Evolutionary conservation across 768 basidiomycete genomes (phyloP).

Genomic region (Termitomyces sp.): DNA sequence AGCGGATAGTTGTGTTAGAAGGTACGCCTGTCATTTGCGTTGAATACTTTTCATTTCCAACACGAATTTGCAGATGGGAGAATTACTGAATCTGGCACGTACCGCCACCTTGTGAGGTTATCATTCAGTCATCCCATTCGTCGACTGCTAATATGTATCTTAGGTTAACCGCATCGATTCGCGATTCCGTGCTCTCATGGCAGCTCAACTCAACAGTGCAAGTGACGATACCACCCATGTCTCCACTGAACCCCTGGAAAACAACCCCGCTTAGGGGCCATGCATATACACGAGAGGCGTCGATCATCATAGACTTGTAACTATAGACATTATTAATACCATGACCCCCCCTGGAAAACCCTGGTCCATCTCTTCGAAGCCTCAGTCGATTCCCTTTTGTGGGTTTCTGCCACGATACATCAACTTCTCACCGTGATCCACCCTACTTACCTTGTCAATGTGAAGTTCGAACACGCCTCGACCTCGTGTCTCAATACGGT

Average conservation of each 20-base stretch:
- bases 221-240: conserved; percentile 21
- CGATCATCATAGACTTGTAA: background rate
- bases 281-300: background rate
- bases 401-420: background rate
- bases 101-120: conserved; percentile 64
- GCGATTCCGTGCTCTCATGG: conserved; percentile 85
- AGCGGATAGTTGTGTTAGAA: conserved; percentile 87
- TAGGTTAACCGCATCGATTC: conserved; percentile 69
- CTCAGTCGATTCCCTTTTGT: background rate
- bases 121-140: background rate
- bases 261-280: background rate
- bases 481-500: conserved; percentile 12
- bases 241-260: background rate
- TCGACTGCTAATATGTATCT: background rate
- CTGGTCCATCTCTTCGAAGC: background rate
- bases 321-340: background rate
- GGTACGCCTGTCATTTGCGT: conserved; percentile 33
- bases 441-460: background rate
- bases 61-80: conserved; percentile 50
- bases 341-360: background rate
- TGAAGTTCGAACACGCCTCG: conserved; percentile 8
- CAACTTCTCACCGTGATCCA: conserved; percentile 9
- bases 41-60: background rate
- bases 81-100: conserved; percentile 81
- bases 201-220: conserved; percentile 72